Evolutionary conservation across 305 asterid species (phyloP), one percentile per base, ranked within the genome.

Genomic region (Andrographis paniculata): DNA sequence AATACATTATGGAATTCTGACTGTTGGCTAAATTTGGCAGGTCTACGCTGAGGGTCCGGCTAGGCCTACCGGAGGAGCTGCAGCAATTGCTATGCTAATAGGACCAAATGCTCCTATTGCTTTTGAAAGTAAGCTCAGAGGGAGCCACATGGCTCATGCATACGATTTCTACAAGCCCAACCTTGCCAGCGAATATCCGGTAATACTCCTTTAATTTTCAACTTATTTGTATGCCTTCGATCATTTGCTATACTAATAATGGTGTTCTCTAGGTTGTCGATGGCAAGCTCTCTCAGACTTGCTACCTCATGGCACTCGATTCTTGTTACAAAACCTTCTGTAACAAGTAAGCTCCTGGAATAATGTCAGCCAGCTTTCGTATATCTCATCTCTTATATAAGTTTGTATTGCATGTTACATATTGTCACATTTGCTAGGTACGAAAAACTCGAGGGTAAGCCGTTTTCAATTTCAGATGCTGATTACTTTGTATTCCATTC

Each of bases 171-270:
- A 87, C 89, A 92, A 92, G 79, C 99, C 99, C 3, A 76, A 87
- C 69, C 99, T 92, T 48, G 94, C 92, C 68, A 92, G 99, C 59
- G 99, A 92, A 81, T 92, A 92, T 70, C 97, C 99, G n/a, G 99
- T 92, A 86, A 74, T 64, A 38, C 35, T 59, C 49, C 48, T 48
- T 47, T 15, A 27, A 27, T 17, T 39, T 16, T 20, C 43, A 24
- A 17, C 58, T 50, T 54, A 20, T 65, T 17, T 51, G 12, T 20
- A 51, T 19, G 9, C 55, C 24, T 45, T 46, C 3, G 38, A 5
- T 49, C 15, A 2, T 7, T 9, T 23, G 18, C 23, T 39, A 46
- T 50, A 62, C 49, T 58, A 63, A 20, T 48, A 63, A 56, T 10
- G 23, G 27, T 50, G 15, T 64, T 41, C 51, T 65, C 56, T 57